A percentile compares a stretch with the other conserved stretches of the same genome.
These are phyloP conservation scores for Pouteria glomerata DNA, from an alignment of 148 eudicot species.

Conservation along the genomic window DNA sequence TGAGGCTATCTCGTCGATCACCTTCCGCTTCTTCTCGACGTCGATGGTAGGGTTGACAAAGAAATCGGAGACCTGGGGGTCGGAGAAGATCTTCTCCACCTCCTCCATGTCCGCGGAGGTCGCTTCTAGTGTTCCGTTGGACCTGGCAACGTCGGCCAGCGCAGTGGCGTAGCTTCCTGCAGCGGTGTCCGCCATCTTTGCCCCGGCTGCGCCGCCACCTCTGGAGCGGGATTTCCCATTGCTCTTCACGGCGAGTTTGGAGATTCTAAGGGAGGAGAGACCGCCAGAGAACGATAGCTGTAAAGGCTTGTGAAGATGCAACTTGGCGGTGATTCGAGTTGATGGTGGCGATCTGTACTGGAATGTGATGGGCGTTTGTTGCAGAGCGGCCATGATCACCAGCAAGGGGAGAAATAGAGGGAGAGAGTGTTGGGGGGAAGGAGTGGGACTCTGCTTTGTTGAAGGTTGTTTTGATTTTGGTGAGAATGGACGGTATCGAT, in stretches of 20 bases:
- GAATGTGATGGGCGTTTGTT: slow-evolving; percentile 47
- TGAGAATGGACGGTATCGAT: too few species aligned
- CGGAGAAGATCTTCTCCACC: slow-evolving; percentile 56
- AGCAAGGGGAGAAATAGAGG: background rate
- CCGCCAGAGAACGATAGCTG: slow-evolving; percentile 40
- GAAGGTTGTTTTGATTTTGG: background rate
- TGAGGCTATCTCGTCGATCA: slow-evolving; percentile 47
- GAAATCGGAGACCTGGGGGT: slow-evolving; percentile 30
- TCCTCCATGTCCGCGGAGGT: slow-evolving; percentile 65
- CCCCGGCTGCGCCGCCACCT: slow-evolving; percentile 35
- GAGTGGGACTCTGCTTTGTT: background rate
- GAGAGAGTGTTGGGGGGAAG: background rate
- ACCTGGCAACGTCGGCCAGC: slow-evolving; percentile 57
- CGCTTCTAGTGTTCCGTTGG: slow-evolving; percentile 56
- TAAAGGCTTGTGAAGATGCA: slow-evolving; percentile 13
- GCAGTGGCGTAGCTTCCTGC: slow-evolving; percentile 79
- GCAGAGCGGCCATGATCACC: slow-evolving; percentile 52
- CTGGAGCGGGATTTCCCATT: too few species aligned
- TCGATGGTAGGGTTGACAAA: slow-evolving; percentile 51
- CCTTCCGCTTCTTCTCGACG: slow-evolving; percentile 35
- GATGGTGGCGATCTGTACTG: slow-evolving; percentile 35
- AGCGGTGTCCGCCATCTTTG: slow-evolving; percentile 45
- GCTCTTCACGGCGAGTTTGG: slow-evolving; percentile 21
- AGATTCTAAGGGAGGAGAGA: slow-evolving; percentile 30
- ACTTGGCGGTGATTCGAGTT: slow-evolving; percentile 18